Percentiles rank a stretch among this genome's conserved stretches.
Evolutionary conservation across 768 basidiomycete species (phyloP).

Genomic region (Tephrocybe rancida): DNA sequence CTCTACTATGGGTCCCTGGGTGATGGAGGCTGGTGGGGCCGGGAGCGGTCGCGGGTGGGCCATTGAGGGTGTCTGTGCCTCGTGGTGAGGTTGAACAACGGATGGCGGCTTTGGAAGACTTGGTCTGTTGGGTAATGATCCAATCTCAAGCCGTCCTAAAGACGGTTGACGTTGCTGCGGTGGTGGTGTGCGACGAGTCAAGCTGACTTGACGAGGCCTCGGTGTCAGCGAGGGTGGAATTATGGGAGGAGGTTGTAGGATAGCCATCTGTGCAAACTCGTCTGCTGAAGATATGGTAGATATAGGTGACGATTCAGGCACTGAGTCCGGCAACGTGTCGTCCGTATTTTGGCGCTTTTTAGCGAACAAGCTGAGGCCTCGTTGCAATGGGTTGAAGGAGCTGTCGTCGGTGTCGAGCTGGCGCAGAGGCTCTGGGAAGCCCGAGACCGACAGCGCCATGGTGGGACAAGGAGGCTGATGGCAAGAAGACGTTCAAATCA

Average conservation of each 20-base stretch:
- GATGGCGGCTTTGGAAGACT: constrained; percentile 20
- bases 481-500: constrained; percentile 8
- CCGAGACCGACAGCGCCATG: constrained; percentile 38
- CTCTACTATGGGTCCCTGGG: constrained; percentile 10
- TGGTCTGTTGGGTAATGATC: constrained; percentile 17
- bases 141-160: constrained; percentile 29
- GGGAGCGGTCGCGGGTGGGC: constrained; percentile 24
- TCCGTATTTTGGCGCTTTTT: constrained; percentile 23
- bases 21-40: constrained; percentile 15
- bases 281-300: constrained; percentile 10
- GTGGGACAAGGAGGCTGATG: constrained; percentile 1
- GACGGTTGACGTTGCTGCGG: constrained; percentile 26
- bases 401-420: constrained; percentile 15
- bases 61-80: background rate
- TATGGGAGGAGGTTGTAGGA: constrained; percentile 20
- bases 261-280: constrained; percentile 21
- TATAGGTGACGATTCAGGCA: background rate
- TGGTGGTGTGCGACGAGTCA: constrained; percentile 26
- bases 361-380: constrained; percentile 26
- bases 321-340: constrained; percentile 10
- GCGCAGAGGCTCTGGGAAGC: constrained; percentile 35
- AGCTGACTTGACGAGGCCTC: constrained; percentile 19
- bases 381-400: constrained; percentile 15
- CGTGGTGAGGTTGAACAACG: constrained; percentile 18
- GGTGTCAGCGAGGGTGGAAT: constrained; percentile 8